Evolutionary conservation across 257 asterid genomes (phyloP), one percentile per base, ranked within the genome.

Genomic region (Marsdenia floribunda): DNA sequence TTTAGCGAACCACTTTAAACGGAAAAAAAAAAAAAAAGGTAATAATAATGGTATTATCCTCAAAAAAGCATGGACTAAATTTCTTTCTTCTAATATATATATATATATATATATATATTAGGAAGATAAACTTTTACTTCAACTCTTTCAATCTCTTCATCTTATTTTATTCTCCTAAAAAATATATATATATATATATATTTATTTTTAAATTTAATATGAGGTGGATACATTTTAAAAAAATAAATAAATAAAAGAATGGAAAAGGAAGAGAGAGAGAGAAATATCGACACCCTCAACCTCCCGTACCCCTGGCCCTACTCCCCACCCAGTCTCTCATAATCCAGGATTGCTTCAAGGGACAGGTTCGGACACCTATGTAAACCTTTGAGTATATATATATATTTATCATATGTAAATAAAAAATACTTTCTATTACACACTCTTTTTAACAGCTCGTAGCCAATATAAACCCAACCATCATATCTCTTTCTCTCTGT

Each of bases 401-500:
- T 52, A 52, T 15, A 52, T 47, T n/a, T 70, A n/a, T n/a, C n/a
- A n/a, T n/a, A 18, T 29, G 42, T 38, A 38, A 38, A 38, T 3
- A 3, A 38, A 3, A 38, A 38, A 3, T 38, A 29, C 2, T 71
- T 59, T 5, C 19, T 49, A 54, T 16, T 66, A 13, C 5, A 58
- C 54, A n/a, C 42, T 14, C 57, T 4, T 3, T 70, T 52, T 55
- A 49, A 67, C 70, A 72, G 77, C 77, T 61, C 60, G 73, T 44
- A 47, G 68, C 68, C 24, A n/a, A 38, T 73, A 67, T 67, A 29
- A 44, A 33, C 49, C 42, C 70, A 59, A 55, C 29, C 60, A 26
- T 42, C 26, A 29, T 46, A 19, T 49, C 38, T 29, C n/a, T 59
- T 19, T 33, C 4, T 14, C 53, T 55, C 61, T 55, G 61, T 55